phyloP scores from a whole-genome alignment of 2,329 filamentous ascomycete species.

The Paecilomyces variotii region DNA sequence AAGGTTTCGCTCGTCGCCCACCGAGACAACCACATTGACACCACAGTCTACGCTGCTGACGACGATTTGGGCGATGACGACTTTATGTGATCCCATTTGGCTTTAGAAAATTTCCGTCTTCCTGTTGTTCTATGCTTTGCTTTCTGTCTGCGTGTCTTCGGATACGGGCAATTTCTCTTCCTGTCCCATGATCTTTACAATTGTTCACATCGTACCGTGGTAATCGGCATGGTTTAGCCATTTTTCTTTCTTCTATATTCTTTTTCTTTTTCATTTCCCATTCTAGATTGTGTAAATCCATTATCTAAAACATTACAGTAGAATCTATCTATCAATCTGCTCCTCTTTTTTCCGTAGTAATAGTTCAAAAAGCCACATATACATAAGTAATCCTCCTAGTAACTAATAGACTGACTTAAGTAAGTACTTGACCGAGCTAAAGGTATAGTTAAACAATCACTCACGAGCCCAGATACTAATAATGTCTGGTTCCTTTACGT shows the following conservation, averaged over 20 bases:
- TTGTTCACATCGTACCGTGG: not conserved
- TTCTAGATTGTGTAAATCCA: not conserved
- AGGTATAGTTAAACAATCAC: no score
- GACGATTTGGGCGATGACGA: conserved; percentile 66
- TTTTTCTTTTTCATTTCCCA: not conserved
- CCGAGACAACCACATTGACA: conserved; percentile 57
- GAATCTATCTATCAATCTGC: not conserved
- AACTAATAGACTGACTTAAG: no score
- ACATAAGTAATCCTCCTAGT: no score
- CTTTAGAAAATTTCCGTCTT: not conserved
- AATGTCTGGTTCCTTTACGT: no score
- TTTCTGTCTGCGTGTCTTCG: not conserved
- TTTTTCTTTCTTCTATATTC: not conserved
- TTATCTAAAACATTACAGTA: not conserved
- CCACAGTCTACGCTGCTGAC: conserved; percentile 71
- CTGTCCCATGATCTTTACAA: not conserved
- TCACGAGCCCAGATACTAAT: no score
- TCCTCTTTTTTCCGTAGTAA: not conserved
- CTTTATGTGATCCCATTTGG: conserved; percentile 32
- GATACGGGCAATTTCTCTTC: not conserved
- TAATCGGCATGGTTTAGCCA: not conserved
- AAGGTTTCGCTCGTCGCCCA: conserved; percentile 70
- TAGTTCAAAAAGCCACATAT: not conserved
- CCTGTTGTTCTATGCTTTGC: not conserved
- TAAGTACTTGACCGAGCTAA: no score